phyloP scores from a whole-genome alignment of 257 asterid genomes.

The Solanum bukasovii region DNA sequence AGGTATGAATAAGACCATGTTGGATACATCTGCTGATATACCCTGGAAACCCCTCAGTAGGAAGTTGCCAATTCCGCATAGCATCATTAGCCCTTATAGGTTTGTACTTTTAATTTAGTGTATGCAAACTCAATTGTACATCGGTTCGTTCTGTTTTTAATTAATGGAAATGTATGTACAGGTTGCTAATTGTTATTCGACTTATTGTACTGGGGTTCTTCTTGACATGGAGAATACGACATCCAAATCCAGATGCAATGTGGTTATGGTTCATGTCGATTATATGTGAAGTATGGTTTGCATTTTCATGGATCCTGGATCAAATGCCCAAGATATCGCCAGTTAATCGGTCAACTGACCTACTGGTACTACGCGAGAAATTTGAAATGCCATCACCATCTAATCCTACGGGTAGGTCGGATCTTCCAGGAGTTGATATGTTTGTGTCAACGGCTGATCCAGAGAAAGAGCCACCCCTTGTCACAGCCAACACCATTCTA shows the following conservation, averaged over 20 bases:
- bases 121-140: neutral
- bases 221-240: constrained; percentile 22
- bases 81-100: constrained; percentile 80
- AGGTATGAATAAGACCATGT: constrained; percentile 20
- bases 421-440: constrained; percentile 27
- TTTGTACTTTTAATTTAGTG: neutral
- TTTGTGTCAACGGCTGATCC: constrained; percentile 39
- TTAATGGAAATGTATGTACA: neutral
- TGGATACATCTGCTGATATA: constrained; percentile 50
- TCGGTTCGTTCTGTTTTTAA: neutral
- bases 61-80: constrained; percentile 34
- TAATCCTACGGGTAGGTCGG: constrained; percentile 24
- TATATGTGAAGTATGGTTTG: constrained; percentile 30
- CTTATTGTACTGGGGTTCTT: constrained; percentile 16
- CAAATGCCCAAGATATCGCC: constrained; percentile 25
- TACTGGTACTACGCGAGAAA: constrained; percentile 18
- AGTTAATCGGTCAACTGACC: constrained; percentile 24
- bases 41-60: constrained; percentile 91
- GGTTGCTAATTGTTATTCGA: constrained; percentile 25
- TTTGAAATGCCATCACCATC: constrained; percentile 25
- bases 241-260: constrained; percentile 22
- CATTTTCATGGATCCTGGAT: constrained; percentile 32
- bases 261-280: constrained; percentile 34
- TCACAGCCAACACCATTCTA: constrained; percentile 30
- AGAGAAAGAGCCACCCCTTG: constrained; percentile 29